Conservation (phyloP, 306 rosid species). For the Cucurbita moschata region DNA sequence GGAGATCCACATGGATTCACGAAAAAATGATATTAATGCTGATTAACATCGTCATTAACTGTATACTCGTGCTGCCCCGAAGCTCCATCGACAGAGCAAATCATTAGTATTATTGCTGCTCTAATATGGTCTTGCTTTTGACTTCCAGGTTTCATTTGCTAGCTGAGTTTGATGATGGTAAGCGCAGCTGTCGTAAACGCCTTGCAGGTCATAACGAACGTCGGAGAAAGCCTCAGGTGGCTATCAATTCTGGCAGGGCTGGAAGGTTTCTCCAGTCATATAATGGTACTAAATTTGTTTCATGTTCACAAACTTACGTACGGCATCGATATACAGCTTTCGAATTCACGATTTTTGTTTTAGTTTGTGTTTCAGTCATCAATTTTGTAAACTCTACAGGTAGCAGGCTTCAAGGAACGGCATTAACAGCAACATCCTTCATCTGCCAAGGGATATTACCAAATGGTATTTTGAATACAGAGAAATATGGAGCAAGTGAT, state of each 20-base stretch:
- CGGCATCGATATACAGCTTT: neutral
- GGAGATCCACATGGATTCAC: neutral
- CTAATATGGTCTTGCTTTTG: conserved; percentile 21
- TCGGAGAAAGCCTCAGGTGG: conserved; percentile 68
- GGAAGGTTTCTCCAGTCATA: conserved; percentile 55
- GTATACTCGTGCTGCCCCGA: neutral
- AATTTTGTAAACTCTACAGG: neutral
- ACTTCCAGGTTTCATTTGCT: conserved; percentile 73
- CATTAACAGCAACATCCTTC: conserved; percentile 5
- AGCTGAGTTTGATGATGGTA: conserved; percentile 81
- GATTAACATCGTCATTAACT: neutral
- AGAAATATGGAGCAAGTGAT: conserved; percentile 2
- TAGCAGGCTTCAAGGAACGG: conserved; percentile 5
- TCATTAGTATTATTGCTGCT: conserved; percentile 12
- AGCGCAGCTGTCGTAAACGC: conserved; percentile 92
- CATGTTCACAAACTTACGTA: neutral
- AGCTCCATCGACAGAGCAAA: neutral
- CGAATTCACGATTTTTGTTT: neutral
- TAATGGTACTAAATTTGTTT: conserved; percentile 24
- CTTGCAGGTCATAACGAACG: conserved; percentile 92
- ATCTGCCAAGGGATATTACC: conserved; percentile 10
- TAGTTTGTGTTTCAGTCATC: neutral
- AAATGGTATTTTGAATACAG: conserved; percentile 3
- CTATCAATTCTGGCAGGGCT: conserved; percentile 32
- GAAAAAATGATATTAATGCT: neutral